Evolutionary conservation across 169 alveolate genomes (phyloP), one percentile per base, ranked within the genome.

Genomic region (Cyclospora cayetanensis): DNA sequence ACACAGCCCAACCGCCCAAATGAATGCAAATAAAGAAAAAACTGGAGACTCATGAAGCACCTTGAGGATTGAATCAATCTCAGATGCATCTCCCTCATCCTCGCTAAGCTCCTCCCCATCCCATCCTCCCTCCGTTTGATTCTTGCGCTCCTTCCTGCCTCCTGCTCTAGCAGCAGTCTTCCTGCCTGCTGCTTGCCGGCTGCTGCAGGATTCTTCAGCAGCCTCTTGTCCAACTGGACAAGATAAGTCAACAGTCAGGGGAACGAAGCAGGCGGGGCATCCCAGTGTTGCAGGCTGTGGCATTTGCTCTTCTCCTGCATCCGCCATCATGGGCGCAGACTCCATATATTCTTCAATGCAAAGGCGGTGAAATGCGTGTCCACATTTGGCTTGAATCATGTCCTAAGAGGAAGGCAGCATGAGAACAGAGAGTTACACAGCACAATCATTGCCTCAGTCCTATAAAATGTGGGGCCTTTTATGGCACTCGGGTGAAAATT

Each of bases 291-390:
- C 83, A 27, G 41, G 37, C 22, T 63, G 52, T 1, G 89, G 27
- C 11, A 11, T 68, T 70, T 50, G 53, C 35, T n/a, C 91, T 52
- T 80, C 37, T 29, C 60, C 90, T 50, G 25, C 43, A 41, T 41
- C 87, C 80, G 52, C 91, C 3, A 35, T 88, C 15, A 63, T 66
- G 27, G 95, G 96, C 52, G 97, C 97, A 25, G 96, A 91, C 50
- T 94, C 96, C 20, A 97, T 90, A 77, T 96, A 96, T 86, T 94
- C 97, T 53, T 91, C 85, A 37, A 97, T 90, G 82, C 99, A 97
- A 0, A 91, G 90, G 52, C 92, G 93, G 89, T 97, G 98, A 83
- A 97, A 97, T 53, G 95, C 87, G 90, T 97, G 99, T 72, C 95
- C 93, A 68, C 99, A 97, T 66, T 89, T 94, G 15, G 97, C 94